Conservation (phyloP, 1,284 basidiomycete species). For the Coriolopsis trogii region DNA sequence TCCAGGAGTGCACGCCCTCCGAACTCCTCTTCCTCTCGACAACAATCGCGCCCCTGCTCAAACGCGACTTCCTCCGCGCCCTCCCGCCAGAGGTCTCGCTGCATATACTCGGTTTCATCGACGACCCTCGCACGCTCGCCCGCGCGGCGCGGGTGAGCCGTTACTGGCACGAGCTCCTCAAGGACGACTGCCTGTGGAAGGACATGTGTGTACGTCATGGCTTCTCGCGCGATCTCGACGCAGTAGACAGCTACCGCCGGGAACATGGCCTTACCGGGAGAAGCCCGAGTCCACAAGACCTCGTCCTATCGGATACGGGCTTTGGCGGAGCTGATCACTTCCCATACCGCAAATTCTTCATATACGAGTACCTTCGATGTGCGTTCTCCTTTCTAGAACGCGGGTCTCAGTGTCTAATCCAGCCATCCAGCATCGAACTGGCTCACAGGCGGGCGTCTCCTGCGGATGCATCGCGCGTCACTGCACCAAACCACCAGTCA, state of each 20-base stretch:
- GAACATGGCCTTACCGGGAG: constrained; percentile 6
- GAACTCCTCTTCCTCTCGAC: constrained; percentile 84
- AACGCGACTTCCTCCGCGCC: constrained; percentile 84
- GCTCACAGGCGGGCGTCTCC: constrained; percentile 78
- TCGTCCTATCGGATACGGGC: background rate
- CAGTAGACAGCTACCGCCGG: constrained; percentile 9
- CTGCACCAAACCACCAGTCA: constrained; percentile 23
- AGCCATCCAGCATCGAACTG: constrained; percentile 76
- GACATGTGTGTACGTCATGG: constrained; percentile 70
- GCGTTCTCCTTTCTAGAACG: constrained; percentile 30
- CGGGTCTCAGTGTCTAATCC: background rate
- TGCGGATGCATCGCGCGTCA: constrained; percentile 74
- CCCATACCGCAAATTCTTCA: constrained; percentile 77
- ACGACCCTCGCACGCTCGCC: constrained; percentile 79
- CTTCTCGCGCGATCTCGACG: constrained; percentile 40
- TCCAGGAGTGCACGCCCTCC: constrained; percentile 67
- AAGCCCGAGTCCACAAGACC: background rate
- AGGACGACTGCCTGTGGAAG: constrained; percentile 88
- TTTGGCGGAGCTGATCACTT: too few relatives aligned
- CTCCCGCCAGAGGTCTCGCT: constrained; percentile 87
- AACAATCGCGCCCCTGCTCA: constrained; percentile 79
- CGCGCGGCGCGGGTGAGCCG: constrained; percentile 76
- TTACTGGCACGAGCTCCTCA: constrained; percentile 78
- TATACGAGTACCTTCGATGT: constrained; percentile 78
- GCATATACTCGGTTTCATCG: constrained; percentile 81